A percentile compares a stretch with the other conserved stretches of the same genome.
phyloP scores from a whole-genome alignment of 257 asterid species.

The Verbascum thapsus region DNA sequence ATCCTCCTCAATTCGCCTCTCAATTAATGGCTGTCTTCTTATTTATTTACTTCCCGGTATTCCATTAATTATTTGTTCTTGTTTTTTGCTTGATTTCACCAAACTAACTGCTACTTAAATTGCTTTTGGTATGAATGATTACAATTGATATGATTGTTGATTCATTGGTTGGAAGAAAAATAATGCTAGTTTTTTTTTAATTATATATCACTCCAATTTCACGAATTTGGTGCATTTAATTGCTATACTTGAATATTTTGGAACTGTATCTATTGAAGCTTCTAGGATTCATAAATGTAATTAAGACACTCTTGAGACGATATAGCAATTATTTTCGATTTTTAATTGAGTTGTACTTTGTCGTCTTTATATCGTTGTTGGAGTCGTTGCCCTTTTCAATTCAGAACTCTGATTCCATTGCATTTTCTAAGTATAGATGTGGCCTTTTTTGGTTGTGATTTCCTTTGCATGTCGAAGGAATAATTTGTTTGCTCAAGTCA shows the following conservation, averaged over 20 bases:
- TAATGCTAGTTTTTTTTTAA: slow-evolving; percentile 5
- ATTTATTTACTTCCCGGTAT: slow-evolving; percentile 3
- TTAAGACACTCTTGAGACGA: slow-evolving; percentile 6
- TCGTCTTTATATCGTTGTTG: slow-evolving; percentile 5
- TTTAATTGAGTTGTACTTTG: neutral
- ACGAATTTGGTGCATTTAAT: neutral
- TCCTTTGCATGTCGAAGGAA: slow-evolving; percentile 23
- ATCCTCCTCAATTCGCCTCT: neutral
- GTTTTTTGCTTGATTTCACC: neutral
- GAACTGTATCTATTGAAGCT: slow-evolving; percentile 4
- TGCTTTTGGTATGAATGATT: neutral
- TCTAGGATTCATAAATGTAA: slow-evolving; percentile 7
- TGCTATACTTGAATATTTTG: neutral
- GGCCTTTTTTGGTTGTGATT: slow-evolving; percentile 20
- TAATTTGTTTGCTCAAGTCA: slow-evolving; percentile 23
- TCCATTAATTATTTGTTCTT: slow-evolving; percentile 26
- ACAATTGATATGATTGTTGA: neutral
- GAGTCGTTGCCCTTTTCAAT: slow-evolving; percentile 17
- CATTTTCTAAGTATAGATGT: slow-evolving; percentile 3
- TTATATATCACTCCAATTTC: neutral
- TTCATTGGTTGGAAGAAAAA: slow-evolving; percentile 20
- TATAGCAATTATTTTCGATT: slow-evolving; percentile 10
- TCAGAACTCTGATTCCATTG: neutral
- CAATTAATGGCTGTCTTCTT: slow-evolving; percentile 10
- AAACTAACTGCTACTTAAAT: slow-evolving; percentile 6